Percentiles rank a stretch among this genome's conserved stretches.
Evolutionary conservation across 768 basidiomycete species (phyloP).

Genomic region (Suillus subaureus): DNA sequence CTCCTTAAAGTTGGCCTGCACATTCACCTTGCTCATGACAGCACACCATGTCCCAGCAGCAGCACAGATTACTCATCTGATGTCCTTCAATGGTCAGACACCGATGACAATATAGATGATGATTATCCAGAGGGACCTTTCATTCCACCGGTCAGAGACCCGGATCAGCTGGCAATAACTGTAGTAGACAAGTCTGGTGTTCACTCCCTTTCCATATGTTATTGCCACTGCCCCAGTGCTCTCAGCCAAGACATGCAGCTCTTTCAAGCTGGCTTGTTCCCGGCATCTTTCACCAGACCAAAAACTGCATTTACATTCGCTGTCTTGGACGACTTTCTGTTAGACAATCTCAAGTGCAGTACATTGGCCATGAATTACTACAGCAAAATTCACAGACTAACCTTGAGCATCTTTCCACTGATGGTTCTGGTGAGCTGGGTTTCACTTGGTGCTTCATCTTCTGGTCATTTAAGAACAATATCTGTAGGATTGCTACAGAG

Average conservation of each 20-base stretch:
- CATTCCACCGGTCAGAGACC: not conserved
- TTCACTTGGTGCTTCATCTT: not conserved
- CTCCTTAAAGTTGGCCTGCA: not conserved
- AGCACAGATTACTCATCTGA: not conserved
- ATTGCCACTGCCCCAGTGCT: not conserved
- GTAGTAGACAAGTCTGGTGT: not conserved
- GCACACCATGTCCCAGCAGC: not conserved
- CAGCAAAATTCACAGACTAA: not conserved
- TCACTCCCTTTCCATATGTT: not conserved
- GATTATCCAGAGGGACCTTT: not conserved
- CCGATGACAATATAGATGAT: not conserved
- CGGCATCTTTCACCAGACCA: not conserved
- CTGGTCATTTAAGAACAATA: not conserved
- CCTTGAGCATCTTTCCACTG: not conserved
- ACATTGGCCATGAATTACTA: not conserved
- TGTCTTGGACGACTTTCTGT: not conserved
- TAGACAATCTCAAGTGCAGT: not conserved
- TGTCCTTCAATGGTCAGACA: not conserved
- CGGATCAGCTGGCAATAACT: not conserved
- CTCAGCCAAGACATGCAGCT: not conserved
- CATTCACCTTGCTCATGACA: not conserved
- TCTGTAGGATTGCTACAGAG: constrained; percentile 17
- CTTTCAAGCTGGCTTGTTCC: not conserved
- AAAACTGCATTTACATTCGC: not conserved
- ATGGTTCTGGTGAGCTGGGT: not conserved